A percentile compares a stretch with the other conserved stretches of the same genome.
Evolutionary conservation across 345 rosid genomes (phyloP).

Genomic region (Microcos paniculata): DNA sequence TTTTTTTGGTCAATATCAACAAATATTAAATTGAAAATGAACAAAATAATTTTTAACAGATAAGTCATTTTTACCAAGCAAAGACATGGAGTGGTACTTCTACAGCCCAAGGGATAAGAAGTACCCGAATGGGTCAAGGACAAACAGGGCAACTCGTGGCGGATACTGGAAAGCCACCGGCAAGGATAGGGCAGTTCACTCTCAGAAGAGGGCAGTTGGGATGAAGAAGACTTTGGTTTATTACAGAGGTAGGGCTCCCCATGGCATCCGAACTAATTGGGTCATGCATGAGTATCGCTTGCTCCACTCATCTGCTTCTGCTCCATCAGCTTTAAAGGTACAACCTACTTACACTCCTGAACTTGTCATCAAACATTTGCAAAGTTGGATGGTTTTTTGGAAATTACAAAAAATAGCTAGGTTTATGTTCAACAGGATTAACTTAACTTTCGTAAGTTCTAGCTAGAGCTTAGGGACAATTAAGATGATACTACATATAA

Average conservation of each 20-base stretch:
- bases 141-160: constrained; percentile 66
- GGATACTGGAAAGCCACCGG: constrained; percentile 90
- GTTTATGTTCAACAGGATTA: too few species aligned
- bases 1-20: too few species aligned
- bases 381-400: too few species aligned
- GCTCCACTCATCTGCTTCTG: constrained; percentile 24
- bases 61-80: constrained; percentile 68
- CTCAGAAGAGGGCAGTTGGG: constrained; percentile 50
- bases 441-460: too few species aligned
- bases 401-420: too few species aligned
- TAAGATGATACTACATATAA: too few species aligned
- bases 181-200: constrained; percentile 53
- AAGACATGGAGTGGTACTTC: constrained; percentile 83
- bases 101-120: constrained; percentile 76
- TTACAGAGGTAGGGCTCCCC: constrained; percentile 69
- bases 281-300: constrained; percentile 83
- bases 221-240: constrained; percentile 85
- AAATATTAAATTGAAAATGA: too few species aligned
- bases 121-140: constrained; percentile 79
- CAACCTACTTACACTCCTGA: neutral
- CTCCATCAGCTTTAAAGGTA: constrained; percentile 43
- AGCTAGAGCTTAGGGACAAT: too few species aligned
- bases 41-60: constrained; percentile 30
- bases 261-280: constrained; percentile 71
- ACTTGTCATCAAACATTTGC: too few species aligned